These are phyloP conservation scores for Albugo candida DNA, from an alignment of 352 stramenopile species.

Conservation along the genomic window DNA sequence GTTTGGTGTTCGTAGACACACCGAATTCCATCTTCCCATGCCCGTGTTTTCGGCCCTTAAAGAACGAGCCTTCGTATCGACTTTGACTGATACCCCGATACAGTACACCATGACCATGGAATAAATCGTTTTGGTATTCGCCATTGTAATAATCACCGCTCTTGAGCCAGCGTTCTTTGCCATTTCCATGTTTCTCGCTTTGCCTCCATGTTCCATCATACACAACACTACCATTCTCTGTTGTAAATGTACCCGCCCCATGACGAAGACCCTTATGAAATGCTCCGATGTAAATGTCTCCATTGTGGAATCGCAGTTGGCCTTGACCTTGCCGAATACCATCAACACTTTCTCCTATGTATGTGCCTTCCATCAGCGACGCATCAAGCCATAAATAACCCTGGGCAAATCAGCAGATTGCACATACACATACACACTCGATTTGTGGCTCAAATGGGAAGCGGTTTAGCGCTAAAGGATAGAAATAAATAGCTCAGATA, in stretches of 20 bases:
- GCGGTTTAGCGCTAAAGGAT: too few species aligned
- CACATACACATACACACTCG: too few species aligned
- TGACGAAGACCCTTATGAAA: constrained; percentile 39
- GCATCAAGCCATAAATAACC: too few species aligned
- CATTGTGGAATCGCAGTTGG: constrained; percentile 34
- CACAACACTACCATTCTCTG: constrained; percentile 18
- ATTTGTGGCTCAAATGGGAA: too few species aligned
- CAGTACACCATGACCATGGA: constrained; percentile 33
- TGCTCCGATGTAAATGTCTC: constrained; percentile 41
- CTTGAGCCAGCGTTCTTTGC: constrained; percentile 31
- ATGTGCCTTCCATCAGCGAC: constrained; percentile 22
- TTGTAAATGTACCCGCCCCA: constrained; percentile 31
- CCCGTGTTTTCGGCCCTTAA: constrained; percentile 25
- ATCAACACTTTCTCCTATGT: constrained; percentile 29
- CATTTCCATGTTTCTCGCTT: constrained; percentile 25
- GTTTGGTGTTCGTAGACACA: neutral
- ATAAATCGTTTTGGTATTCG: constrained; percentile 28
- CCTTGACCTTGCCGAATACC: constrained; percentile 32
- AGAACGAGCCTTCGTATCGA: constrained; percentile 47
- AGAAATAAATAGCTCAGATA: too few species aligned
- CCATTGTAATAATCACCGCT: constrained; percentile 43
- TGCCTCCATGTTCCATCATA: constrained; percentile 45
- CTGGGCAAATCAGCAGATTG: too few species aligned
- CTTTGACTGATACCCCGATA: constrained; percentile 15
- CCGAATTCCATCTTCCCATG: constrained; percentile 41